These are phyloP conservation scores for Sphenostylis stenocarpa DNA, from an alignment of 306 rosid genomes.

Conservation along the genomic window DNA sequence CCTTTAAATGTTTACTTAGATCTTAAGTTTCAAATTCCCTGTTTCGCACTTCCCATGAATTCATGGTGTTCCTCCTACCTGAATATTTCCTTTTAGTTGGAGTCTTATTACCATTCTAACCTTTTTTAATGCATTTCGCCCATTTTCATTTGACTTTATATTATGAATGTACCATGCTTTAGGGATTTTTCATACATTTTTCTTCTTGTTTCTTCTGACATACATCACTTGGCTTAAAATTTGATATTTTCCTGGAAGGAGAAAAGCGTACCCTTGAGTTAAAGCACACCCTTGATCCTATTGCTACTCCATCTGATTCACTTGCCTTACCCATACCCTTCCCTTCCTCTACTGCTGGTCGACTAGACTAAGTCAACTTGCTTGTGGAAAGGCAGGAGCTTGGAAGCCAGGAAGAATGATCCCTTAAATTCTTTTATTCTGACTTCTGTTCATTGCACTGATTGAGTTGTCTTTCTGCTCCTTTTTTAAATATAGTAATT, in stretches of 20 bases:
- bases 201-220: neutral
- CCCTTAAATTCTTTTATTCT: too few species aligned
- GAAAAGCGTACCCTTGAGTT: too few species aligned
- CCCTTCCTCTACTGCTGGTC: too few species aligned
- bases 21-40: neutral
- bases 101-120: neutral
- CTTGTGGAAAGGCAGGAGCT: too few species aligned
- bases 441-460: neutral
- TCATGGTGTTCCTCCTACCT: constrained; percentile 2
- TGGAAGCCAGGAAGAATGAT: too few species aligned
- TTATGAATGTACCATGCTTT: neutral
- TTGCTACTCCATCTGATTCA: too few species aligned
- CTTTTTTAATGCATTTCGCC: neutral
- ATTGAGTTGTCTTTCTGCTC: neutral
- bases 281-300: too few species aligned
- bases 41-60: neutral
- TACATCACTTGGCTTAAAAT: neutral
- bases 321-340: too few species aligned
- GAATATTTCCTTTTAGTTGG: neutral
- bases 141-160: neutral
- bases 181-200: neutral
- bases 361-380: too few species aligned
- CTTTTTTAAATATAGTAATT: neutral
- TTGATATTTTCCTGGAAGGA: too few species aligned
- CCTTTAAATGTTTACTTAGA: constrained; percentile 3